phyloP scores from a whole-genome alignment of 2,329 filamentous ascomycete genomes.

The Hansfordia pulvinata region DNA sequence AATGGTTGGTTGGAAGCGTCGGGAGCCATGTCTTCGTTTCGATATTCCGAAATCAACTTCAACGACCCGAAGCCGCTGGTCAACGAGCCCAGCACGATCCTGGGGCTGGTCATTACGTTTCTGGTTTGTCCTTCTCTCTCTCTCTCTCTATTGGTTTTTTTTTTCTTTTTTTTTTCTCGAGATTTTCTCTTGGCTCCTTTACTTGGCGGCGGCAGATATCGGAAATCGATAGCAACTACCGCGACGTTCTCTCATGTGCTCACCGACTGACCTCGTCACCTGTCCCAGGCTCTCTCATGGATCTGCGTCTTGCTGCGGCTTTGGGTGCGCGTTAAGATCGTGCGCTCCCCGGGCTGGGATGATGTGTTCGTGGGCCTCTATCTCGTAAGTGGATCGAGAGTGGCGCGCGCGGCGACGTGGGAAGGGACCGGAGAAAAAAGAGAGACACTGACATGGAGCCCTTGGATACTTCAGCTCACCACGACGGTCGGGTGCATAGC shows the following conservation, averaged over 20 bases:
- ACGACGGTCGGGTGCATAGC: conserved; percentile 10
- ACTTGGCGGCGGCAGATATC: background rate
- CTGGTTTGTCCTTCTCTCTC: too few relatives aligned
- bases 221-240: background rate
- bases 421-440: too few relatives aligned
- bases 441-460: conserved; percentile 3
- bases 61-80: background rate
- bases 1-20: too few relatives aligned
- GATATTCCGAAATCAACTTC: background rate
- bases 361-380: conserved; percentile 12
- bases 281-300: conserved; percentile 13
- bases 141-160: too few relatives aligned
- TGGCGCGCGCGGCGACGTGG: background rate
- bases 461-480: conserved; percentile 7
- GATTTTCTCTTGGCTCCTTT: background rate
- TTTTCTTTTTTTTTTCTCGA: background rate
- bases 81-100: background rate
- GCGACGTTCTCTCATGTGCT: conserved; percentile 4
- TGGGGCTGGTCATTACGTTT: conserved; percentile 1
- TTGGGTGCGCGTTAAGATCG: conserved; percentile 11
- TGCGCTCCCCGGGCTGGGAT: conserved; percentile 13
- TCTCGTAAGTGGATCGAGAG: conserved; percentile 7
- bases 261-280: background rate
- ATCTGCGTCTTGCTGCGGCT: conserved; percentile 14
- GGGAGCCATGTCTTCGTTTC: too few relatives aligned